Conservation (phyloP, 306 rosid genomes). For the Crataegus laevigata region DNA sequence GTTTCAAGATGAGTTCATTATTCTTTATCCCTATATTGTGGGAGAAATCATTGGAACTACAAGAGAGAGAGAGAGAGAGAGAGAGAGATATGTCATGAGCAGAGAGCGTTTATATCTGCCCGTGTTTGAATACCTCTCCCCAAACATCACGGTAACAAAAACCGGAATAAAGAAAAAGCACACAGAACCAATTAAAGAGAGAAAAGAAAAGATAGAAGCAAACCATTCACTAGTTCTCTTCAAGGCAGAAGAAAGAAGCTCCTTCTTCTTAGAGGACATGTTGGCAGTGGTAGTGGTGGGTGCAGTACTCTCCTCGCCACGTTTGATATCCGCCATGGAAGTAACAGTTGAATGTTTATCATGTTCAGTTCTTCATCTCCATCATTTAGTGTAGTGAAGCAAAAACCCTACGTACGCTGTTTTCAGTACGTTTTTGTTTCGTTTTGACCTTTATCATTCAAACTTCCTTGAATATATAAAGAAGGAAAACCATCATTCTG, state of each 20-base stretch:
- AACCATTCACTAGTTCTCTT: constrained; percentile 97
- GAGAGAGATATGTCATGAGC: background rate
- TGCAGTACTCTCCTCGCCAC: constrained; percentile 24
- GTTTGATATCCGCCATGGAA: constrained; percentile 54
- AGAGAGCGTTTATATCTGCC: background rate
- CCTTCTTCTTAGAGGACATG: constrained; percentile 66
- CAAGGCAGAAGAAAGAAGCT: constrained; percentile 75
- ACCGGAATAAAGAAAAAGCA: background rate
- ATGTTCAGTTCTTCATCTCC: constrained; percentile 30
- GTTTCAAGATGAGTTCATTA: constrained; percentile 13
- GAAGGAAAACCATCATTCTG: background rate
- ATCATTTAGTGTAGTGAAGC: constrained; percentile 19
- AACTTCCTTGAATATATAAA: constrained; percentile 7
- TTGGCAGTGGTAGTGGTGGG: constrained; percentile 35
- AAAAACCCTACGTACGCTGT: constrained; percentile 14
- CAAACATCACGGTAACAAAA: background rate
- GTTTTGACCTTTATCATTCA: constrained; percentile 12
- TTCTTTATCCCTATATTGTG: background rate
- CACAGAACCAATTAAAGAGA: background rate
- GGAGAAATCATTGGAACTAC: constrained; percentile 3
- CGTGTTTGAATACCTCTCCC: background rate
- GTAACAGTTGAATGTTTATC: constrained; percentile 23
- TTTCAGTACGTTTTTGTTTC: constrained; percentile 28
- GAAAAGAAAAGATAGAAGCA: constrained; percentile 7
- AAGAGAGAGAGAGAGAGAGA: background rate